Evolutionary conservation across 2,329 filamentous ascomycete genomes (phyloP).

Genomic region (Dendrostoma leiphaemia): DNA sequence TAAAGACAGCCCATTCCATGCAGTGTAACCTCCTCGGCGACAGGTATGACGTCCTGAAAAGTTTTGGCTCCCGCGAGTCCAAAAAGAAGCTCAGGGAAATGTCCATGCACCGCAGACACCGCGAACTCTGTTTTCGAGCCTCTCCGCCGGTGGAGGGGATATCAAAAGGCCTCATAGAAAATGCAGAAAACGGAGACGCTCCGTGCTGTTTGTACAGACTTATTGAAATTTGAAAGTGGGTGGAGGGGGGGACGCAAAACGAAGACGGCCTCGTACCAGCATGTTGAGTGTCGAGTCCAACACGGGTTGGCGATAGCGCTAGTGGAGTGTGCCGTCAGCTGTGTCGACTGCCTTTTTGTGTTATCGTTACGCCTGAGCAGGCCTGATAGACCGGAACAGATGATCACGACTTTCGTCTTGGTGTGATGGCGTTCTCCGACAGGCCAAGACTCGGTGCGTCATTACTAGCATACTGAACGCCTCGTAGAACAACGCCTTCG

Average conservation of each 20-base stretch:
- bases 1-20: background rate
- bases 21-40: background rate
- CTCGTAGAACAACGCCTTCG: background rate
- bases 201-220: background rate
- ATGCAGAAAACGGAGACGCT: background rate
- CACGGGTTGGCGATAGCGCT: background rate
- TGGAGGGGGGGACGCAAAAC: background rate
- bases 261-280: background rate
- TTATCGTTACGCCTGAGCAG: background rate
- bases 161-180: too few species aligned
- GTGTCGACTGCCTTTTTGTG: background rate
- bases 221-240: too few species aligned
- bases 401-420: background rate
- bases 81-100: background rate
- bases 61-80: background rate
- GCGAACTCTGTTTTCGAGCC: background rate
- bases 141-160: too few species aligned
- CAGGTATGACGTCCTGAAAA: conserved; percentile 3
- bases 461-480: background rate
- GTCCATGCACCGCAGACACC: background rate
- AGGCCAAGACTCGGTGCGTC: background rate
- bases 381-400: background rate
- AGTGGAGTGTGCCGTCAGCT: background rate
- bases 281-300: background rate
- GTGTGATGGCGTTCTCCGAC: background rate